These are phyloP conservation scores for Hypomontagnella monticulosa DNA, from an alignment of 495 filamentous ascomycete species.

Conservation along the genomic window DNA sequence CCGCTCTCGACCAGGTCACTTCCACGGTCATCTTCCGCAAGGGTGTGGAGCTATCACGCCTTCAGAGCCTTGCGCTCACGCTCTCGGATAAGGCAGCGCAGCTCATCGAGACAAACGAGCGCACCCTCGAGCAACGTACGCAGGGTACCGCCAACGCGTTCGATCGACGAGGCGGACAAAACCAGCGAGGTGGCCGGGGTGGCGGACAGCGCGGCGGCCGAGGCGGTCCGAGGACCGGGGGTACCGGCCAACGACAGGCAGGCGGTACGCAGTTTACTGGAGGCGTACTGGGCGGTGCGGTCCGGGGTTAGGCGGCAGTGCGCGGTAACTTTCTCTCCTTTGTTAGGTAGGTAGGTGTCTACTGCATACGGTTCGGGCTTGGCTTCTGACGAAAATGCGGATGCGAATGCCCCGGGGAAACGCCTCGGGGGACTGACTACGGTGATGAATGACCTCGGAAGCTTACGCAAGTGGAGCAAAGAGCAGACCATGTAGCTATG, in stretches of 20 bases:
- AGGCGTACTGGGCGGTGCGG: conserved; percentile 64
- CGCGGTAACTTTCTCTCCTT: conserved; percentile 13
- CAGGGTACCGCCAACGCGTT: conserved; percentile 95
- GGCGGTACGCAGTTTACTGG: conserved; percentile 68
- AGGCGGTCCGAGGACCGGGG: conserved; percentile 67
- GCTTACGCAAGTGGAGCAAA: no score
- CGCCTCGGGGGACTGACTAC: conserved; percentile 23
- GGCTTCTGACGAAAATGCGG: conserved; percentile 35
- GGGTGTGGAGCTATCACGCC: conserved; percentile 94
- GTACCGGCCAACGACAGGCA: conserved; percentile 62
- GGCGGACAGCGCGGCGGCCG: conserved; percentile 73
- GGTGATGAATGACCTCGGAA: conserved; percentile 10
- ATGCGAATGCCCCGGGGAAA: conserved; percentile 16
- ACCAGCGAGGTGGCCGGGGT: conserved; percentile 76
- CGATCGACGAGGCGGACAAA: conserved; percentile 82
- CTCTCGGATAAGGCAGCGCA: conserved; percentile 94
- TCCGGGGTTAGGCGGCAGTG: conserved; percentile 55
- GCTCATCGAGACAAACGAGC: conserved; percentile 96
- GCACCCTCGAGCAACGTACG: conserved; percentile 94
- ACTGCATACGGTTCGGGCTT: conserved; percentile 43
- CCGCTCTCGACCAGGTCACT: conserved; percentile 97
- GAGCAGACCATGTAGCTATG: conserved; percentile 20
- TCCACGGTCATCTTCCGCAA: conserved; percentile 98
- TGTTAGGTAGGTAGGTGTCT: conserved; percentile 42
- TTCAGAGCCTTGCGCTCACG: conserved; percentile 94